A percentile compares a stretch with the other conserved stretches of the same genome.
Evolutionary conservation across 352 stramenopile genomes (phyloP).

Genomic region (Globisporangium spiculum): DNA sequence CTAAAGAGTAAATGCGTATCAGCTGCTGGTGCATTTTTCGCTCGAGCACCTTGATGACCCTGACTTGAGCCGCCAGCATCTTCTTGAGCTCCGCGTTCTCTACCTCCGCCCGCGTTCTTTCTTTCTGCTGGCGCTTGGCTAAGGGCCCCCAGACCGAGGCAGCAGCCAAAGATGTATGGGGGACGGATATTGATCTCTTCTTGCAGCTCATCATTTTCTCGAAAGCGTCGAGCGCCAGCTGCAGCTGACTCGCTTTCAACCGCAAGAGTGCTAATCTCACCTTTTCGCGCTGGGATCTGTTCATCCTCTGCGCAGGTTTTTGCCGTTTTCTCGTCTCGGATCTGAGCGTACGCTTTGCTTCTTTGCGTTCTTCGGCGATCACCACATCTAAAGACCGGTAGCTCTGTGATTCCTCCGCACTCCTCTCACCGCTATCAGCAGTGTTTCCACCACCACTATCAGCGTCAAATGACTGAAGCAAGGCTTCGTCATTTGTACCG

Average conservation of each 20-base stretch:
- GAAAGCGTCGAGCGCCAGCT: background rate
- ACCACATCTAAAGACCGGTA: background rate
- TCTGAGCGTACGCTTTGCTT: background rate
- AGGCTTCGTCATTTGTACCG: background rate
- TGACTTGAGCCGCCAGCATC: slow-evolving; percentile 40
- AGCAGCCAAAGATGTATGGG: background rate
- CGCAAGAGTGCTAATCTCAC: background rate
- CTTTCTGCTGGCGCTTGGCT: slow-evolving; percentile 31
- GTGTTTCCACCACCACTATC: background rate
- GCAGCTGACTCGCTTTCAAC: background rate
- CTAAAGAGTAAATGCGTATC: background rate
- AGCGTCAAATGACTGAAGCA: too few relatives aligned
- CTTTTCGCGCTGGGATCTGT: background rate
- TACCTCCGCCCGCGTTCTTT: slow-evolving; percentile 31
- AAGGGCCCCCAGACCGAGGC: slow-evolving; percentile 31
- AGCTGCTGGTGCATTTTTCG: slow-evolving; percentile 31
- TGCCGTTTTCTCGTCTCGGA: background rate
- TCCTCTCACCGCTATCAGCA: background rate
- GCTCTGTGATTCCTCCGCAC: background rate
- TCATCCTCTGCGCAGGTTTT: background rate
- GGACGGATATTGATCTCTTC: background rate
- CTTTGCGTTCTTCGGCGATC: too few relatives aligned
- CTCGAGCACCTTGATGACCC: slow-evolving; percentile 39
- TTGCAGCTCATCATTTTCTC: background rate
- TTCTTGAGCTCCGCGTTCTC: slow-evolving; percentile 43